Base-by-base conservation (phyloP, 441 rosid genomes). In the Populus tomentosa region DNA sequence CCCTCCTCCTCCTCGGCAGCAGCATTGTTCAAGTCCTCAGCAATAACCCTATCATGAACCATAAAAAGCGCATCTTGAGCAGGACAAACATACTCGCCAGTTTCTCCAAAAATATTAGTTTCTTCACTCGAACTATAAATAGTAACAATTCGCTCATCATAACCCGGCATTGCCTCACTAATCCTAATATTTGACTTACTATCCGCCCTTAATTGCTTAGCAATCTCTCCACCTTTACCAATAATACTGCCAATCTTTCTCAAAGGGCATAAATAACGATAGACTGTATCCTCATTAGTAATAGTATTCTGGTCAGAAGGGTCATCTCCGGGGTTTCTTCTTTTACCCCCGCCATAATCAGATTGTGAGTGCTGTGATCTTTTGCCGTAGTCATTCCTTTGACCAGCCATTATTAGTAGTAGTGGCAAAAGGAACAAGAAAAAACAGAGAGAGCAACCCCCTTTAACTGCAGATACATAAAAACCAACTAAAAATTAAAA, bases 221-320 rank as follows among this genome's bases (percentile, higher is more conserved):
- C 95, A 76, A 94, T 97, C 70, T 94, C 99, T 32, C 99, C 98
- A 65, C 98, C 99, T 78, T 88, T 84, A 50, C 99, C 99, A 46
- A 97, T 97, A 56, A 97, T 90, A 75, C 98, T 94, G 75, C 99
- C 99, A 67, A 97, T 93, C 87, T 92, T 97, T 85, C 90, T 89
- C n/a, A 82, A 80, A 0, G 98, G 98, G 77, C 99, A 97, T 46
- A 97, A 79, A 79, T 94, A 97, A n/a, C 99, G 87, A 77, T 80
- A 97, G 6, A 97, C 98, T 1, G 99, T 92, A 77, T 97, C 99
- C 28, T 94, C 97, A 0, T 83, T 81, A 56, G 81, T 84, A 24
- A 94, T 91, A 20, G 81, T 78, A 72, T 84, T 86, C 69, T 83
- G 86, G 30, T 90, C 97, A 53, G 86, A 61, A 21, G 65, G 83